These are phyloP conservation scores for Euclidium syriacum DNA, from an alignment of 345 rosid genomes.

Conservation along the genomic window DNA sequence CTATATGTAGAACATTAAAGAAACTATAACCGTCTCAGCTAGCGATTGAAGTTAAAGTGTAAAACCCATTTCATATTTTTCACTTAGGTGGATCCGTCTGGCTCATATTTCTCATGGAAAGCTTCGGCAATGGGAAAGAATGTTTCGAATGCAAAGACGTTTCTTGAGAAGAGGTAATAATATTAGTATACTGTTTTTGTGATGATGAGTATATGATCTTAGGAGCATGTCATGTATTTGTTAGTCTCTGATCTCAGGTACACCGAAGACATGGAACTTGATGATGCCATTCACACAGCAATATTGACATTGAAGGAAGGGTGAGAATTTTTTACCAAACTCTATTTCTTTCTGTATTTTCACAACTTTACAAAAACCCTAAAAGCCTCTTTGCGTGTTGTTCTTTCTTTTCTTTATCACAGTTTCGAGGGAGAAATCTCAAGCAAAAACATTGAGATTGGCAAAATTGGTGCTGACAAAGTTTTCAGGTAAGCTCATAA, in stretches of 20 bases:
- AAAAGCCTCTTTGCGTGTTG: not conserved
- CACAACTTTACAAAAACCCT: not conserved
- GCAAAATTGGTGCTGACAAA: conserved; percentile 70
- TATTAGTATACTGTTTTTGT: not conserved
- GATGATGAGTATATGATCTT: not conserved
- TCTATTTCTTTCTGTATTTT: not conserved
- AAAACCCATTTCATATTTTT: not conserved
- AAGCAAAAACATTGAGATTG: conserved; percentile 84
- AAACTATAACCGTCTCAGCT: not conserved
- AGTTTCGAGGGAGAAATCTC: conserved; percentile 95
- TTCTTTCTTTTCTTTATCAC: not conserved
- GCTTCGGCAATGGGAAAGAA: conserved; percentile 99
- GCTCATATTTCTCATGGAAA: conserved; percentile 99
- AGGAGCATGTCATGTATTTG: conserved; percentile 16
- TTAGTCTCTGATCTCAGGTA: conserved; percentile 43
- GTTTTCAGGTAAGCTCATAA: conserved; percentile 54
- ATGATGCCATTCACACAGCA: conserved; percentile 99
- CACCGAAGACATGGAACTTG: conserved; percentile 98
- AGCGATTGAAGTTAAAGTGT: not conserved
- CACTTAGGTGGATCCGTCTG: conserved; percentile 93
- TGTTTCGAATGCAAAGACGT: conserved; percentile 96
- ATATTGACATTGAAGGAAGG: conserved; percentile 94
- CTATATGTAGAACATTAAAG: not conserved
- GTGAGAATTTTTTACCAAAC: conserved; percentile 30
- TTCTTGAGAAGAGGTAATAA: conserved; percentile 88